Percentiles rank a stretch among this genome's conserved stretches.
These are phyloP conservation scores for Astrocystis sublimbata DNA, from an alignment of 495 filamentous ascomycete genomes.

Conservation along the genomic window DNA sequence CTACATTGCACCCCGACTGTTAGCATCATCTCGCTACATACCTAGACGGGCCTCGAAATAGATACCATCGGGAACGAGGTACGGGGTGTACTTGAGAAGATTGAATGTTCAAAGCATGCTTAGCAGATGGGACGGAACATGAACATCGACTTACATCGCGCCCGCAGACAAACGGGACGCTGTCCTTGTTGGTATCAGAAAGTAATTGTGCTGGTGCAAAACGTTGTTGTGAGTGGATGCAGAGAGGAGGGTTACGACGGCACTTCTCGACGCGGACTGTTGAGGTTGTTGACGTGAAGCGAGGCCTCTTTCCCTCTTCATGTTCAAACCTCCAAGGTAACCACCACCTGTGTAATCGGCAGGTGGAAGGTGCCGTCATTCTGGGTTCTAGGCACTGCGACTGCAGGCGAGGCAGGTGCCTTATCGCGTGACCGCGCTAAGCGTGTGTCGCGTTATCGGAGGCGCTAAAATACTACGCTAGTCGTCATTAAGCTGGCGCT, in stretches of 20 bases:
- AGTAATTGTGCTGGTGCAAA: not conserved
- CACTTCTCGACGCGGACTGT: too few species aligned
- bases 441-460: slow-evolving; percentile 16
- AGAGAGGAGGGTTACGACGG: not conserved
- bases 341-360: too few species aligned
- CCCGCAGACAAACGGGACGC: not conserved
- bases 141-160: not conserved
- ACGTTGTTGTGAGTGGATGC: not conserved
- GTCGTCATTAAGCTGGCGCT: not conserved
- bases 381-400: not conserved
- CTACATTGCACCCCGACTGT: not conserved
- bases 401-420: not conserved
- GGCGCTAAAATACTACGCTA: not conserved
- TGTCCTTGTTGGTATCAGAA: not conserved
- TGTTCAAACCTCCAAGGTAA: too few species aligned
- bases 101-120: not conserved
- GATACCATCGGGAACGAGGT: not conserved
- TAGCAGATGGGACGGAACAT: not conserved
- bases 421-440: slow-evolving; percentile 15
- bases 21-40: not conserved
- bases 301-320: too few species aligned
- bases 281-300: too few species aligned
- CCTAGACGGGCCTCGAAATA: not conserved
- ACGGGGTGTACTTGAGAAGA: not conserved
- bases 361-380: slow-evolving; percentile 12